These are phyloP conservation scores for Tubosaeta brunneosetosa DNA, from an alignment of 768 basidiomycete genomes.

Conservation along the genomic window DNA sequence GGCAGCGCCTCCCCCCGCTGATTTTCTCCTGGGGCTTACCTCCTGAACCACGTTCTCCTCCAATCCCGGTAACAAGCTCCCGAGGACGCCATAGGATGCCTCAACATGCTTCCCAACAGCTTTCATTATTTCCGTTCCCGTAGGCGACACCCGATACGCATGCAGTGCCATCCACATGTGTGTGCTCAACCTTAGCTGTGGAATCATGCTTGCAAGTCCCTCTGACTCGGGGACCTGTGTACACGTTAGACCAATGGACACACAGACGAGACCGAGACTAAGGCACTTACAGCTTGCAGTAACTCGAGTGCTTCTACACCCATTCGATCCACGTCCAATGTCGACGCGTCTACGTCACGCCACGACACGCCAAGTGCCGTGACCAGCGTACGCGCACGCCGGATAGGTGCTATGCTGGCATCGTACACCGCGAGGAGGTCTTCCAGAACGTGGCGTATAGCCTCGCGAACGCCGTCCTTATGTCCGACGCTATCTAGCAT, in stretches of 20 bases:
- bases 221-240: constrained; percentile 31
- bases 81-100: constrained; percentile 48
- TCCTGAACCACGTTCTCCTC: constrained; percentile 16
- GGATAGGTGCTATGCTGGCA: constrained; percentile 45
- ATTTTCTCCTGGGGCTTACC: constrained; percentile 17
- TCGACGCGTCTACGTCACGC: constrained; percentile 26
- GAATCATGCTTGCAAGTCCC: constrained; percentile 24
- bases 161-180: constrained; percentile 72
- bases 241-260: background rate
- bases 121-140: constrained; percentile 35
- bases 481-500: constrained; percentile 50
- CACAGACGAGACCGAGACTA: background rate
- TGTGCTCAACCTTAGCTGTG: constrained; percentile 49
- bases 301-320: constrained; percentile 41
- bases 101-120: constrained; percentile 50
- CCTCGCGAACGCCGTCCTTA: constrained; percentile 50
- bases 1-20: constrained; percentile 1
- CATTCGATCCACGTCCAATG: constrained; percentile 31
- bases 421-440: constrained; percentile 51
- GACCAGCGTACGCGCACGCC: constrained; percentile 54
- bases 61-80: constrained; percentile 28
- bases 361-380: constrained; percentile 47
- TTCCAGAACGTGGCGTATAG: constrained; percentile 40
- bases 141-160: constrained; percentile 51
- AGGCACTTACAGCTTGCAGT: constrained; percentile 39